These are phyloP conservation scores for Thoreauomyces humboldtii DNA, from an alignment of 192 early-diverging fungal species.

Conservation along the genomic window DNA sequence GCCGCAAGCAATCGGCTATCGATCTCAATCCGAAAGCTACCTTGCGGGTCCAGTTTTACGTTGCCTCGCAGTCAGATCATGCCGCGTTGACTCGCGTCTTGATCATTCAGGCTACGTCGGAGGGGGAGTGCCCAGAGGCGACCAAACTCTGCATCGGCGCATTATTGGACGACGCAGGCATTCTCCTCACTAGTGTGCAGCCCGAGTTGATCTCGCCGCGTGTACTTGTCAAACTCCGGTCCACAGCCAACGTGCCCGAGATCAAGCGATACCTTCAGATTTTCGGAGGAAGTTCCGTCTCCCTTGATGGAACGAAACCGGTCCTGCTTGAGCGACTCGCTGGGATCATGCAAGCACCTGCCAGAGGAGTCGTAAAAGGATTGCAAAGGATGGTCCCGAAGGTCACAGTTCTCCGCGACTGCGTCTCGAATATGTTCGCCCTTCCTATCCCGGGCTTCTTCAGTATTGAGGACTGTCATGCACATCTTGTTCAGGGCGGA, in stretches of 20 bases:
- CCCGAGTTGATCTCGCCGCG: slow-evolving; percentile 23
- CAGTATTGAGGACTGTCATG: slow-evolving; percentile 14
- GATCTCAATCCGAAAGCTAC: background rate
- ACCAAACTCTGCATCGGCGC: slow-evolving; percentile 27
- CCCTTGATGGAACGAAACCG: slow-evolving; percentile 16
- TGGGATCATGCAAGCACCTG: background rate
- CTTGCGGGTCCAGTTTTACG: slow-evolving; percentile 37
- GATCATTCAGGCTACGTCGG: slow-evolving; percentile 11
- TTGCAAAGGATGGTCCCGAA: slow-evolving; percentile 20
- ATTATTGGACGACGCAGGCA: slow-evolving; percentile 22
- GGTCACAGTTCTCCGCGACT: slow-evolving; percentile 14
- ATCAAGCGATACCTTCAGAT: slow-evolving; percentile 26
- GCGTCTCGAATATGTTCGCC: slow-evolving; percentile 8
- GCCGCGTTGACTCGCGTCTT: slow-evolving; percentile 20
- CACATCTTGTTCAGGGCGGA: background rate
- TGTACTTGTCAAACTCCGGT: background rate
- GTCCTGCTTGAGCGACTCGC: slow-evolving; percentile 14
- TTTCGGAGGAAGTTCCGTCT: slow-evolving; percentile 2
- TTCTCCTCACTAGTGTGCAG: slow-evolving; percentile 28
- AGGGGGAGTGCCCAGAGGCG: background rate
- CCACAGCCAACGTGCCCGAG: slow-evolving; percentile 8
- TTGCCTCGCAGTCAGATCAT: slow-evolving; percentile 17
- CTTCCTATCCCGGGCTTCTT: slow-evolving; percentile 31
- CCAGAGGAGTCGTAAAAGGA: background rate
- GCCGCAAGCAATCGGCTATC: background rate